These are phyloP conservation scores for Trifolium dubium DNA, from an alignment of 306 rosid genomes.

Conservation along the genomic window DNA sequence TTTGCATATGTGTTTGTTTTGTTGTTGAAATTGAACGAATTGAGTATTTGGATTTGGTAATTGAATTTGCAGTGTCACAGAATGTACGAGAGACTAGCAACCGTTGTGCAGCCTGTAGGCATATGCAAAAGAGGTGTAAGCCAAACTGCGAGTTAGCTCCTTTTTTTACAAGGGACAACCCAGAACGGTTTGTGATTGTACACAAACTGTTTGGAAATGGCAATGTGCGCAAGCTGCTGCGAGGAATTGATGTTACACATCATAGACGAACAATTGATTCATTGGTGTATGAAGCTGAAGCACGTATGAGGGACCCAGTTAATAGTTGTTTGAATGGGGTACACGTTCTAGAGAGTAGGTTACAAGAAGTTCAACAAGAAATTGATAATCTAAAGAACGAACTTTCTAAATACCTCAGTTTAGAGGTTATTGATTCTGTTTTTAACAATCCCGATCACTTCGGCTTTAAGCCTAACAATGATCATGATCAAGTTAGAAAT, in stretches of 20 bases:
- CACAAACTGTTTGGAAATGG: background rate
- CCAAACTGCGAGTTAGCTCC: background rate
- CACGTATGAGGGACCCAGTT: background rate
- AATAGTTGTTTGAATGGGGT: background rate
- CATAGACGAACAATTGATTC: background rate
- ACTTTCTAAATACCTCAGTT: background rate
- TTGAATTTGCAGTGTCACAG: no score
- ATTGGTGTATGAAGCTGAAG: background rate
- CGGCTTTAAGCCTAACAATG: background rate
- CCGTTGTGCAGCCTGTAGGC: background rate
- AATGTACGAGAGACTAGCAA: background rate
- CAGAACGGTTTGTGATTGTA: background rate
- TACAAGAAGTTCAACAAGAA: background rate
- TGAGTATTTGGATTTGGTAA: background rate
- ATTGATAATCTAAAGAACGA: background rate
- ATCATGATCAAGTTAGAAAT: no score
- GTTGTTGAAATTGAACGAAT: background rate
- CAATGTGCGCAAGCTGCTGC: background rate
- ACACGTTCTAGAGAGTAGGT: background rate
- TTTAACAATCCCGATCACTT: background rate
- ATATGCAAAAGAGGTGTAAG: background rate
- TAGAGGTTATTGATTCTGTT: background rate
- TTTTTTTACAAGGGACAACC: background rate
- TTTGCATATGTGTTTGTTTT: background rate
- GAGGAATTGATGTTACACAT: background rate